phyloP scores from a whole-genome alignment of 768 basidiomycete genomes.

The Tubosaeta sp. region DNA sequence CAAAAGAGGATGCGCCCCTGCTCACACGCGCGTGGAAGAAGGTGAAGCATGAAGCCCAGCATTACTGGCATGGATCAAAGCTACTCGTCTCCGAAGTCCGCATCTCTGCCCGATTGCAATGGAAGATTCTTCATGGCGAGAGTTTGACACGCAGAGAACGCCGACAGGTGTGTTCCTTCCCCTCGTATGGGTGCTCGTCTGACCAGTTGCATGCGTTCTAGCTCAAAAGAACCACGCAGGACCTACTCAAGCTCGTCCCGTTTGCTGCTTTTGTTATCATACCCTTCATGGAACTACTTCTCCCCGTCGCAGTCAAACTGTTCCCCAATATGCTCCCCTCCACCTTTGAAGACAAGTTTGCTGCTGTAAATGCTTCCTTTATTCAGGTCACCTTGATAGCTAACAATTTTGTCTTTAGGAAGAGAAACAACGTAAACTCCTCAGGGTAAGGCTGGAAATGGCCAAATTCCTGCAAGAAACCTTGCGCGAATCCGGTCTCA shows the following conservation, averaged over 20 bases:
- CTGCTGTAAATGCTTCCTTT: slow-evolving; percentile 55
- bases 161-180: slow-evolving; percentile 61
- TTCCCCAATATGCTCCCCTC: slow-evolving; percentile 99
- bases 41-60: slow-evolving; percentile 91
- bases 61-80: slow-evolving; percentile 97
- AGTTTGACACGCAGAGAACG: slow-evolving; percentile 89
- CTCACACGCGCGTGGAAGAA: slow-evolving; percentile 77
- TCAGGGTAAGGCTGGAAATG: slow-evolving; percentile 95
- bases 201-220: slow-evolving; percentile 28
- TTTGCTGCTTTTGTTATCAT: slow-evolving; percentile 94
- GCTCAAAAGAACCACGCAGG: slow-evolving; percentile 91
- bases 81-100: slow-evolving; percentile 91
- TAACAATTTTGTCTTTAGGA: slow-evolving; percentile 46
- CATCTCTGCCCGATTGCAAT: slow-evolving; percentile 82
- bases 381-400: neutral
- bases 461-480: slow-evolving; percentile 99
- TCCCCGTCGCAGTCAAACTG: slow-evolving; percentile 92
- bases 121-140: slow-evolving; percentile 90
- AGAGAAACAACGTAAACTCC: slow-evolving; percentile 94
- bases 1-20: slow-evolving; percentile 45
- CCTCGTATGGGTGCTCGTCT: neutral
- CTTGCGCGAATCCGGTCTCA: slow-evolving; percentile 87
- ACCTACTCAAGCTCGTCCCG: slow-evolving; percentile 87
- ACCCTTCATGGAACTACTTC: slow-evolving; percentile 96
- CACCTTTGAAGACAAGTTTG: slow-evolving; percentile 96